phyloP scores from a whole-genome alignment of 441 rosid species.

The Oxalis stricta region DNA sequence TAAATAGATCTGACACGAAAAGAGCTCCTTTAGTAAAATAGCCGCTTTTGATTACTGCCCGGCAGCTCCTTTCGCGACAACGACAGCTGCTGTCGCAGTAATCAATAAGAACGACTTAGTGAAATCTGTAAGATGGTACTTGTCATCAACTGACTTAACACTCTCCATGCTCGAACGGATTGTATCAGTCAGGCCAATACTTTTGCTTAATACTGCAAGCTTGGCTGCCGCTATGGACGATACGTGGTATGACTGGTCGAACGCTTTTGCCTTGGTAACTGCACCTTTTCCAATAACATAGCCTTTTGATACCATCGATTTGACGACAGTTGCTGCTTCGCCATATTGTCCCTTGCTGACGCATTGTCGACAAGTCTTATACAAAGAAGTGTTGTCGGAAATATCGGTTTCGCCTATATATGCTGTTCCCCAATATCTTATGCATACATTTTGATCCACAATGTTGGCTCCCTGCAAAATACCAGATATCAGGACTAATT shows the following conservation, averaged over 20 bases:
- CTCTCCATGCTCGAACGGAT: constrained; percentile 33
- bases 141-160: constrained; percentile 39
- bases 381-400: constrained; percentile 26
- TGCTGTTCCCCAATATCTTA: constrained; percentile 49
- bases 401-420: constrained; percentile 34
- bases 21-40: constrained; percentile 74
- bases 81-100: constrained; percentile 57
- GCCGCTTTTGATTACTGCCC: constrained; percentile 50
- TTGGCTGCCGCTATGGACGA: constrained; percentile 34
- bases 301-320: constrained; percentile 44
- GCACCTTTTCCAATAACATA: constrained; percentile 47
- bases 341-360: no score
- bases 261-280: constrained; percentile 35
- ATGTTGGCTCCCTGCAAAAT: constrained; percentile 75
- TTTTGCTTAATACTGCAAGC: constrained; percentile 33
- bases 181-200: constrained; percentile 39
- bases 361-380: no score
- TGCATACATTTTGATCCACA: constrained; percentile 53
- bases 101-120: constrained; percentile 39
- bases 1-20: constrained; percentile 58
- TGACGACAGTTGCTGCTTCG: constrained; percentile 47
- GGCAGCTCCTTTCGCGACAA: constrained; percentile 56
- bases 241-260: constrained; percentile 38
- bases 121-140: constrained; percentile 39
- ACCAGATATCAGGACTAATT: constrained; percentile 7